phyloP scores from a whole-genome alignment of 106 monocot genomes.

The Dactylorhiza incarnata region DNA sequence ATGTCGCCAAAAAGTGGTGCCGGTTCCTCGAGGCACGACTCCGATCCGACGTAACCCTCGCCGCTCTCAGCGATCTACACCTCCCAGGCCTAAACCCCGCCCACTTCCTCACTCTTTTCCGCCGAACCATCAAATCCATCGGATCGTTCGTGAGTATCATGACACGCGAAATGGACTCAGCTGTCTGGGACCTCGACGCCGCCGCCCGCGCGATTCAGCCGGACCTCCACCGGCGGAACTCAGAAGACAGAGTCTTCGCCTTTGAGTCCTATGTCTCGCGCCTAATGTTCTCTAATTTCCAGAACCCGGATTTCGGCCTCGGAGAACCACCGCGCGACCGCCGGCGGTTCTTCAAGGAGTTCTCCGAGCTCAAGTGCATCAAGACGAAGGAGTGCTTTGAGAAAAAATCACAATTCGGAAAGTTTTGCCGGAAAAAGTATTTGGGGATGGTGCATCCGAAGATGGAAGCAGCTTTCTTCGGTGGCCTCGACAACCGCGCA shows the following conservation, averaged over 20 bases:
- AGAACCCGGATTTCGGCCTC: constrained; percentile 25
- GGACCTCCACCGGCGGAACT: constrained; percentile 7
- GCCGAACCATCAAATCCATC: constrained; percentile 41
- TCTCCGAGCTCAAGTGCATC: constrained; percentile 15
- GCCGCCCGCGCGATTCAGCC: constrained; percentile 41
- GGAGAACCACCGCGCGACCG: constrained; percentile 4
- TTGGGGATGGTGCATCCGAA: constrained; percentile 33
- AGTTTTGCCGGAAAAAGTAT: constrained; percentile 50
- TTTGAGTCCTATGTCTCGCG: constrained; percentile 50
- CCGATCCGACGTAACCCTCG: constrained; percentile 27
- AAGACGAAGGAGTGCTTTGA: constrained; percentile 11
- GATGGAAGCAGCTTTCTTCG: constrained; percentile 52
- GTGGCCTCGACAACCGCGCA: constrained; percentile 16
- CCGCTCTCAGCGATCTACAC: constrained; percentile 44
- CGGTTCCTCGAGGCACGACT: constrained; percentile 27
- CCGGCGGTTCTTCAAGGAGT: constrained; percentile 40
- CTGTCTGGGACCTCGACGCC: constrained; percentile 54
- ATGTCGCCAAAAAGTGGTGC: constrained; percentile 22
- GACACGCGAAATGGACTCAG: constrained; percentile 49
- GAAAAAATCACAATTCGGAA: neutral
- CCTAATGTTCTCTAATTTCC: constrained; percentile 54
- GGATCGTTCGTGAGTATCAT: constrained; percentile 42
- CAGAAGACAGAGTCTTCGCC: constrained; percentile 19
- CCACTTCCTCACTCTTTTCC: constrained; percentile 54
- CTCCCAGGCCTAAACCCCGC: constrained; percentile 51